phyloP scores from a whole-genome alignment of 2,329 filamentous ascomycete genomes.

The Fusarium sp. region DNA sequence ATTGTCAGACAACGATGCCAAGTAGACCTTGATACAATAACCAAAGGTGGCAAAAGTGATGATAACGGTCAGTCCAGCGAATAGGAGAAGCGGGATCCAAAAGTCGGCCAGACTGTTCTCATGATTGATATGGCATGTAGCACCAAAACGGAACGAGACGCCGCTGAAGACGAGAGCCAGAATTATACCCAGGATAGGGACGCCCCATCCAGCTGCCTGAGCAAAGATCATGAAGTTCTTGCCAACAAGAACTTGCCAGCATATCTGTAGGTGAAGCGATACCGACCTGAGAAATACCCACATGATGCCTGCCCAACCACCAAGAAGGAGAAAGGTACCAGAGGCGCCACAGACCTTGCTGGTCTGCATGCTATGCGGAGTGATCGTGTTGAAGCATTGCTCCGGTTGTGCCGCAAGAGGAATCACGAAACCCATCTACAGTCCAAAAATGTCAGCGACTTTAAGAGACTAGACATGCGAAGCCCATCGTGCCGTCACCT shows the following conservation, averaged over 20 bases:
- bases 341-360: conserved; percentile 87
- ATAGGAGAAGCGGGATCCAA: conserved; percentile 88
- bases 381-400: conserved; percentile 90
- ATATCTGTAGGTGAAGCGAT: conserved; percentile 96
- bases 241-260: conserved; percentile 93
- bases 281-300: conserved; percentile 93
- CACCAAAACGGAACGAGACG: conserved; percentile 92
- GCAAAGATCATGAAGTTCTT: conserved; percentile 89
- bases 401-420: conserved; percentile 81
- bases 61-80: conserved; percentile 79
- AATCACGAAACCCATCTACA: conserved; percentile 87
- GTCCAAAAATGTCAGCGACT: conserved; percentile 31
- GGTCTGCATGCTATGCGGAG: conserved; percentile 90
- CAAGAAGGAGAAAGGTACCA: conserved; percentile 84
- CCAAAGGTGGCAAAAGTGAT: conserved; percentile 86
- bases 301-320: conserved; percentile 84
- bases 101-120: conserved; percentile 83
- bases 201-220: conserved; percentile 82
- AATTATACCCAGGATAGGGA: conserved; percentile 80
- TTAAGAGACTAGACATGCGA: neutral
- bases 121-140: conserved; percentile 95
- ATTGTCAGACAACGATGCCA: conserved; percentile 82
- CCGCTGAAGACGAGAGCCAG: conserved; percentile 86
- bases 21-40: conserved; percentile 95
- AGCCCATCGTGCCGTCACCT: conserved; percentile 50